These are phyloP conservation scores for Omphalea diandra DNA, from an alignment of 441 rosid genomes.

Conservation along the genomic window DNA sequence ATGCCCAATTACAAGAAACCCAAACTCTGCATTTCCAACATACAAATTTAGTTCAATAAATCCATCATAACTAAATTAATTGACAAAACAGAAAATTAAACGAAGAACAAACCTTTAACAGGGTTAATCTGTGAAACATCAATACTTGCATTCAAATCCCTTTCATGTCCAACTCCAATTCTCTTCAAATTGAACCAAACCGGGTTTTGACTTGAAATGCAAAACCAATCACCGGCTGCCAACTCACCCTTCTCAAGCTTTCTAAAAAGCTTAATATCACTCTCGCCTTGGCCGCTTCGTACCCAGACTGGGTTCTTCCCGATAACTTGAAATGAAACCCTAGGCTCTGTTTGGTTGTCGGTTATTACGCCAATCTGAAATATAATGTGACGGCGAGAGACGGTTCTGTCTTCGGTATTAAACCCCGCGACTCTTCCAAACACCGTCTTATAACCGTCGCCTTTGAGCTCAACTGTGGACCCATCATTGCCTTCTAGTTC, in stretches of 20 bases:
- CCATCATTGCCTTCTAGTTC: slow-evolving; percentile 68
- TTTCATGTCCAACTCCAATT: slow-evolving; percentile 23
- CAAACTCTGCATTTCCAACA: slow-evolving; percentile 60
- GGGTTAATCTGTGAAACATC: slow-evolving; percentile 48
- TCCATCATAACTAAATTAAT: not conserved
- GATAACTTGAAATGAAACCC: slow-evolving; percentile 53
- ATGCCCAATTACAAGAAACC: slow-evolving; percentile 71
- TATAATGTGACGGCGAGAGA: slow-evolving; percentile 62
- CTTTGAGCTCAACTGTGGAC: slow-evolving; percentile 34
- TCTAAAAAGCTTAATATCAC: slow-evolving; percentile 37
- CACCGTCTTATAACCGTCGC: slow-evolving; percentile 26
- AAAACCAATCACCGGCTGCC: slow-evolving; percentile 52
- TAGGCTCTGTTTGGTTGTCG: slow-evolving; percentile 30
- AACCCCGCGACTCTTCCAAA: slow-evolving; percentile 67
- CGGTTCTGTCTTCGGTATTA: slow-evolving; percentile 45
- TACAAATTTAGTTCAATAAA: not conserved
- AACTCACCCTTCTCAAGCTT: slow-evolving; percentile 50
- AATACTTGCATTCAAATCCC: slow-evolving; percentile 23
- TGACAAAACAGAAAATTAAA: not conserved
- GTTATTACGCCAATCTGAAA: slow-evolving; percentile 29
- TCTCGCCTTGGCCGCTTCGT: slow-evolving; percentile 23
- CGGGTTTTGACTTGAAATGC: slow-evolving; percentile 48
- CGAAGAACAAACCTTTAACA: slow-evolving; percentile 48
- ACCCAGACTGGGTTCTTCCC: slow-evolving; percentile 79
- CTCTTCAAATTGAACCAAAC: slow-evolving; percentile 55